Evolutionary conservation across 75 land plant species (phyloP).

Genomic region (Isoetes taiwanensis): DNA sequence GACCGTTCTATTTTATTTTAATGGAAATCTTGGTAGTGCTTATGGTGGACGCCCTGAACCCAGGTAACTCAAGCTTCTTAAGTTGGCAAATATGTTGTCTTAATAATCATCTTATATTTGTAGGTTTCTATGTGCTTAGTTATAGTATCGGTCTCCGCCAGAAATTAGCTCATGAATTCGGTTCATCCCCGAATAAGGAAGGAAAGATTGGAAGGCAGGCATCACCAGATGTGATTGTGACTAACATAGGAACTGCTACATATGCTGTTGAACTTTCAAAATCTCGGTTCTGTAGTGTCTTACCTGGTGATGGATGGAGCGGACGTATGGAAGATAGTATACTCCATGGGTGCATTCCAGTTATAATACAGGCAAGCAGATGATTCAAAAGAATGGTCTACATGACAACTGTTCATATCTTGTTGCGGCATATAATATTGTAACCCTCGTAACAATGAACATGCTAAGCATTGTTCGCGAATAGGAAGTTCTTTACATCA

Average conservation of each 20-base stretch:
- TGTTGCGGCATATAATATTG: too few relatives aligned
- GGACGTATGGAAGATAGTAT: conserved; percentile 90
- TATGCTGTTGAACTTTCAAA: conserved; percentile 46
- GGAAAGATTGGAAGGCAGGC: conserved; percentile 75
- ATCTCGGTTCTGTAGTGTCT: conserved; percentile 83
- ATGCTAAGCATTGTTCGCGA: too few relatives aligned
- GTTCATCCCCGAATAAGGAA: conserved; percentile 67
- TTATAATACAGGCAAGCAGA: conserved; percentile 65
- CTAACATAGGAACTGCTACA: conserved; percentile 32
- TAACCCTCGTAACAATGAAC: too few relatives aligned
- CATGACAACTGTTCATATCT: too few relatives aligned
- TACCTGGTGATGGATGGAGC: conserved; percentile 99
- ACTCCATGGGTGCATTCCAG: conserved; percentile 84
- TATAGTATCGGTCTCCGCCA: conserved; percentile 95
- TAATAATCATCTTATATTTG: not conserved
- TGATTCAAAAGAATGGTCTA: too few relatives aligned
- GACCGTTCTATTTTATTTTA: conserved; percentile 65
- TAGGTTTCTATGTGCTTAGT: conserved; percentile 31
- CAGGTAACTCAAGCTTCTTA: too few relatives aligned
- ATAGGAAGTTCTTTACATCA: too few relatives aligned
- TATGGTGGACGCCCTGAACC: conserved; percentile 76
- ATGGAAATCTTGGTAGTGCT: conserved; percentile 79
- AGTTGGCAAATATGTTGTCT: too few relatives aligned
- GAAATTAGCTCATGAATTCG: conserved; percentile 72
- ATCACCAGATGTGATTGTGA: conserved; percentile 55